Evolutionary conservation across 345 rosid genomes (phyloP).

Genomic region (Moricandia moricandioides): DNA sequence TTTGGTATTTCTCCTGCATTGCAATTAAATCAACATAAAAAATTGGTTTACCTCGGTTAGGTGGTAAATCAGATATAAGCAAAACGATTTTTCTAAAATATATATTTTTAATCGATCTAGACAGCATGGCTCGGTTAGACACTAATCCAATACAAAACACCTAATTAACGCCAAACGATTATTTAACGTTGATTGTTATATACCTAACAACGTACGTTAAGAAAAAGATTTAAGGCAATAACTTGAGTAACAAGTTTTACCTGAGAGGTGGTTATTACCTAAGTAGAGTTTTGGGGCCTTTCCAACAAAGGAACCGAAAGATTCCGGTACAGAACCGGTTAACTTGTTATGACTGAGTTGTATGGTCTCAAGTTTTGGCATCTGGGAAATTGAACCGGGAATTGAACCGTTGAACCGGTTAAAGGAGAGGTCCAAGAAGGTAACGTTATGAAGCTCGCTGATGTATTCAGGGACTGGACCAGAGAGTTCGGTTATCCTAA

Average conservation of each 20-base stretch:
- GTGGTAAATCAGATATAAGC: no score
- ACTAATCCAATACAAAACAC: no score
- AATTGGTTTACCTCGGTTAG: no score
- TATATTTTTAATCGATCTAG: no score
- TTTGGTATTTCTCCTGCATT: constrained; percentile 21
- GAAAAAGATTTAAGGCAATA: not conserved
- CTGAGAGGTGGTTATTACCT: constrained; percentile 64
- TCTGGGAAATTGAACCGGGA: constrained; percentile 30
- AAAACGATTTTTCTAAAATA: no score
- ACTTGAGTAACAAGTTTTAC: constrained; percentile 11
- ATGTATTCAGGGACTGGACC: constrained; percentile 52
- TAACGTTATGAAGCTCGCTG: constrained; percentile 45
- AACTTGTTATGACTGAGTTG: constrained; percentile 23
- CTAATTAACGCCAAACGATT: no score
- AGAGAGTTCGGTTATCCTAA: constrained; percentile 38
- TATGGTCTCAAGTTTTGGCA: constrained; percentile 10
- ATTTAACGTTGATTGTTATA: not conserved
- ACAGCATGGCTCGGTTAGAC: no score
- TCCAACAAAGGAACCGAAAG: constrained; percentile 44
- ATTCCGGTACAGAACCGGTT: constrained; percentile 55
- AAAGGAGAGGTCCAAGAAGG: constrained; percentile 53
- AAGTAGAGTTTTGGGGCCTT: constrained; percentile 41
- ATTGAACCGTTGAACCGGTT: constrained; percentile 54
- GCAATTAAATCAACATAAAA: not conserved
- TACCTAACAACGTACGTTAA: not conserved